Base-by-base conservation (phyloP, 1,284 basidiomycete species). In the Cutaneotrichosporon sp. region DNA sequence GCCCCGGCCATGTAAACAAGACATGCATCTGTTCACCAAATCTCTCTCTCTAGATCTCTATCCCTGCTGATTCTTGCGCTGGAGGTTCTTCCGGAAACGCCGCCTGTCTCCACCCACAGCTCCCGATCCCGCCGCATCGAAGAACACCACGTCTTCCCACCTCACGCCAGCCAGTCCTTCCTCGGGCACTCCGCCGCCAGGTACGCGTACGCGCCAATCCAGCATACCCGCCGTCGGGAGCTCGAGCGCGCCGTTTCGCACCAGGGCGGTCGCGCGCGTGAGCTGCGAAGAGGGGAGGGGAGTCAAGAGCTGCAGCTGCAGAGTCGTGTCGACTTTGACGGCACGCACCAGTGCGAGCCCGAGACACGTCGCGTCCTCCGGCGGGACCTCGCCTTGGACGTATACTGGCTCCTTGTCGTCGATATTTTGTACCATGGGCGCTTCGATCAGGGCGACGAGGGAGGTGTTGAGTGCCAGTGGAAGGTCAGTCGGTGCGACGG, bases 171-270 rank as follows among this genome's bases (percentile, higher is more conserved):
- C 68, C 60, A 48, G 66, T 3, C 64, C 78, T 17, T 73, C 75
- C 31, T 75, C 77, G 25, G 46, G 32, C 9, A 51, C 49, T 11
- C 49, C 51, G 38, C 33, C 55, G 38, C 35, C 33, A 34, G 34
- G 54, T 46, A 25, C 62, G 61, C 25, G 51, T 64, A 50, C 38
- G 67, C 53, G 75, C 71, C 83, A 86, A 72, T 96, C 90, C 44
- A 97, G 75, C 83, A 91, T 84, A 0, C 86, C 90, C 81, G 85
- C 88, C 0, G 91, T 76, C 0, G 92, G 92, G 0, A 97, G 75
- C 66, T 94, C 90, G 60, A 96, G 77, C 62, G 88, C 87, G 5
- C 92, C 92, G 47, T 71, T 73, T 67, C 88, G 89, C 32, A 92
- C 82, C 1, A 94, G 68, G 14, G 82, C 77, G 78, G 78, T 25